These are phyloP conservation scores for Bipolaris oryzae DNA, from an alignment of 2,329 filamentous ascomycete species.

Conservation along the genomic window DNA sequence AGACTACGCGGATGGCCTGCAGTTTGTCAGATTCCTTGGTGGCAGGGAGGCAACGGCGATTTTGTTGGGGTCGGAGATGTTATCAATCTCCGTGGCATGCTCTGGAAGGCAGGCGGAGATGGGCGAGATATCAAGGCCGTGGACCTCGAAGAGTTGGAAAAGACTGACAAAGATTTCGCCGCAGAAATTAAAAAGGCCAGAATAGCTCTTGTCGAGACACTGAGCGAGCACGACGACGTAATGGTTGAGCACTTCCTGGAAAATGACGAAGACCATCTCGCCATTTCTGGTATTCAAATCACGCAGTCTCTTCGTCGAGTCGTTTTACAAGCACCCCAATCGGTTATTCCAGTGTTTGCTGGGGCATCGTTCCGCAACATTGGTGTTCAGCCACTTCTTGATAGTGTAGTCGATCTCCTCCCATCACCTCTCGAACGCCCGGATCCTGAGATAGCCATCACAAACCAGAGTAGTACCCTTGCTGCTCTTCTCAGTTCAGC, in stretches of 20 bases:
- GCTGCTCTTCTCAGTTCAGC: slow-evolving; percentile 52
- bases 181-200: slow-evolving; percentile 77
- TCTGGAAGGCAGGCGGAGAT: slow-evolving; percentile 72
- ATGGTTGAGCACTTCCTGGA: slow-evolving; percentile 87
- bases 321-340: slow-evolving; percentile 70
- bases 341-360: slow-evolving; percentile 84
- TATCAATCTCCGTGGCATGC: slow-evolving; percentile 74
- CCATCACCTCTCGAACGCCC: slow-evolving; percentile 82
- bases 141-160: slow-evolving; percentile 60
- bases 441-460: slow-evolving; percentile 76
- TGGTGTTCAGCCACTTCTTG: slow-evolving; percentile 88
- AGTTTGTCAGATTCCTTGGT: slow-evolving; percentile 95
- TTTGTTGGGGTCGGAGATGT: slow-evolving; percentile 87
- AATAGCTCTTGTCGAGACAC: slow-evolving; percentile 75
- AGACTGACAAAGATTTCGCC: slow-evolving; percentile 58
- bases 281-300: slow-evolving; percentile 69
- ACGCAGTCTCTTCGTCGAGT: slow-evolving; percentile 75
- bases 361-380: slow-evolving; percentile 94
- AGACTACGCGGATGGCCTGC: slow-evolving; percentile 84
- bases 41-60: slow-evolving; percentile 72
- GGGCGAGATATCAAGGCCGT: slow-evolving; percentile 66
- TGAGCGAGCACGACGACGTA: slow-evolving; percentile 86
- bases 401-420: slow-evolving; percentile 85
- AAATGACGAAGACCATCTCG: slow-evolving; percentile 72
- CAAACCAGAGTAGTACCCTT: slow-evolving; percentile 61